Percentiles rank a stretch among this genome's conserved stretches.
phyloP scores from a whole-genome alignment of 768 basidiomycete species.

The Tubosaeta brunneosetosa region DNA sequence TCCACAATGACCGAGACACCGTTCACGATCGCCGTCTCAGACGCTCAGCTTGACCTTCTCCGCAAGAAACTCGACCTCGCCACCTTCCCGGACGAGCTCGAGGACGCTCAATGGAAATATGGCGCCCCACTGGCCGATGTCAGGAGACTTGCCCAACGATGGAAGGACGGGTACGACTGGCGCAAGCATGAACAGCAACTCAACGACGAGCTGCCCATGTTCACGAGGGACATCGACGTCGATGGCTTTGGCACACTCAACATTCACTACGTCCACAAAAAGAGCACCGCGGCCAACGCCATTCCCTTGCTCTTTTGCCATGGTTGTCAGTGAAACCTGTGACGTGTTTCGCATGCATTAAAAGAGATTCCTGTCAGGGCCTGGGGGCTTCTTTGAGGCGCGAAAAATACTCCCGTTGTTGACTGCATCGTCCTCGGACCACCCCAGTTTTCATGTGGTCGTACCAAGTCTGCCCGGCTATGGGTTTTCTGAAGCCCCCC shows the following conservation, averaged over 20 bases:
- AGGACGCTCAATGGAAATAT: conserved; percentile 47
- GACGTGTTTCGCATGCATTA: neutral
- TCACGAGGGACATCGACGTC: conserved; percentile 46
- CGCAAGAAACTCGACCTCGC: conserved; percentile 44
- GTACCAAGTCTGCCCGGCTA: conserved; percentile 55
- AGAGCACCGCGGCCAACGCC: conserved; percentile 40
- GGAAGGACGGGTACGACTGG: conserved; percentile 57
- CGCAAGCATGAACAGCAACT: conserved; percentile 44
- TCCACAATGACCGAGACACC: conserved; percentile 31
- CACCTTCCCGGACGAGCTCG: conserved; percentile 55
- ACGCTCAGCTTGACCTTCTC: conserved; percentile 37
- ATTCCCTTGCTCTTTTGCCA: conserved; percentile 60
- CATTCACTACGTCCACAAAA: conserved; percentile 58
- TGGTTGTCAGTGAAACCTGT: conserved; percentile 39
- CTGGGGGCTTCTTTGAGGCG: conserved; percentile 56
- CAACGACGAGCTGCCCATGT: conserved; percentile 53
- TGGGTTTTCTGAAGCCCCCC: conserved; percentile 57
- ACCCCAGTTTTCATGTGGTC: conserved; percentile 62
- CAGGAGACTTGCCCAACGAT: conserved; percentile 42
- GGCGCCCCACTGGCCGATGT: conserved; percentile 48
- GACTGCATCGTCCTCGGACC: conserved; percentile 33
- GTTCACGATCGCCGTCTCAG: conserved; percentile 47
- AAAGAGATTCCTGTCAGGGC: conserved; percentile 43
- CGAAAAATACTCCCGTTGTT: conserved; percentile 54
- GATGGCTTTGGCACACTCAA: conserved; percentile 44